These are phyloP conservation scores for Xeromyces bisporus DNA, from an alignment of 495 filamentous ascomycete genomes.

Conservation along the genomic window DNA sequence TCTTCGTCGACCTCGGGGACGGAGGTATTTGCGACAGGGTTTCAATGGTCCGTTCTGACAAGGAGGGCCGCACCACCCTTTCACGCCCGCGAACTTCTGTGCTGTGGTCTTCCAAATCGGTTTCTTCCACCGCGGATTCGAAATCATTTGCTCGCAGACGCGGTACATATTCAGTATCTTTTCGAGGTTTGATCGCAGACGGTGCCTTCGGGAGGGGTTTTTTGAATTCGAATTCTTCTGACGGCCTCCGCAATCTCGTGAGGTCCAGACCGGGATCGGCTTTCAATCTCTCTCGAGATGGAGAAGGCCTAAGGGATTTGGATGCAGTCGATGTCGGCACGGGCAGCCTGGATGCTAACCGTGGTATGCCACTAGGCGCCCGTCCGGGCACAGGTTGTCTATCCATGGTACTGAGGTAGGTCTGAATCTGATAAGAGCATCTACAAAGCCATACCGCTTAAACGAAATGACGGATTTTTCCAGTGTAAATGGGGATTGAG, in stretches of 20 bases:
- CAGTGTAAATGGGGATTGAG: too few relatives aligned
- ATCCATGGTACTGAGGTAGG: conserved; percentile 24
- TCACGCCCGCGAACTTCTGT: conserved; percentile 18
- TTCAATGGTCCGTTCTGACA: conserved; percentile 54
- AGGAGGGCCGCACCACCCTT: conserved; percentile 28
- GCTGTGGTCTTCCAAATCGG: conserved; percentile 6
- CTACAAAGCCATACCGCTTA: conserved; percentile 1
- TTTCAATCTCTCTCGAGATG: conserved; percentile 26
- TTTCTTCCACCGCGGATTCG: conserved; percentile 6
- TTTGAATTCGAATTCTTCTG: conserved; percentile 24
- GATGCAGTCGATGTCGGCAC: conserved; percentile 21
- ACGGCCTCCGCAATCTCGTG: conserved; percentile 21
- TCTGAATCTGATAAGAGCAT: background rate
- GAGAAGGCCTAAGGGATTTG: conserved; percentile 25
- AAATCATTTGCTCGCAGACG: conserved; percentile 5
- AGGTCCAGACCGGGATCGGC: conserved; percentile 25
- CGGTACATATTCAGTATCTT: conserved; percentile 8
- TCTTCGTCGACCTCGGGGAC: conserved; percentile 39
- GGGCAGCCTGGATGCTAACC: conserved; percentile 24
- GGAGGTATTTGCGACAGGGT: conserved; percentile 46
- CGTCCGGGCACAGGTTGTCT: conserved; percentile 13
- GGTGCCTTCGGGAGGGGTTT: conserved; percentile 17
- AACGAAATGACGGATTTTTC: too few relatives aligned
- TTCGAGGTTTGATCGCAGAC: conserved; percentile 9
- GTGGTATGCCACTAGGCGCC: conserved; percentile 23